Evolutionary conservation across 2,329 filamentous ascomycete species (phyloP).

Genomic region (Dactylella cylindrospora): DNA sequence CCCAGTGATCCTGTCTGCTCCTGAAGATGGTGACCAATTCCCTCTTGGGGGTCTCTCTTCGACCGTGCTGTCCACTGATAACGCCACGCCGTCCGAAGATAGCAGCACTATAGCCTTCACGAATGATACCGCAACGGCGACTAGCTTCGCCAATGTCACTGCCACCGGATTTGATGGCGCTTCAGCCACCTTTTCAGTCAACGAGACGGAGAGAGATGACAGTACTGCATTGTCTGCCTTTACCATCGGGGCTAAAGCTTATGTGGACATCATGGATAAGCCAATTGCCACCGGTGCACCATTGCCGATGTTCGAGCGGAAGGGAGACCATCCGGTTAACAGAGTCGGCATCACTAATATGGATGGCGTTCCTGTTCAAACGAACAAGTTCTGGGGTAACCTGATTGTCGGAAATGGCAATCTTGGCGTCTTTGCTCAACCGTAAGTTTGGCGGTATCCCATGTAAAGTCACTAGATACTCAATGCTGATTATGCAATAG

Average conservation of each 20-base stretch:
- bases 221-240: too few species aligned
- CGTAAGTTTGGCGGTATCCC: constrained; percentile 58
- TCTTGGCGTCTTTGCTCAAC: constrained; percentile 29
- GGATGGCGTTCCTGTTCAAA: constrained; percentile 61
- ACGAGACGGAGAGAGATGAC: too few species aligned
- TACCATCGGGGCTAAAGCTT: neutral
- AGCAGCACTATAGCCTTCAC: neutral
- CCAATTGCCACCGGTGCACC: constrained; percentile 61
- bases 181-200: too few species aligned
- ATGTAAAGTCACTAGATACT: neutral
- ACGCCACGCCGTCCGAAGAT: neutral
- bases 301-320: constrained; percentile 56
- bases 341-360: constrained; percentile 56
- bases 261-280: constrained; percentile 23
- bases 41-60: constrained; percentile 13
- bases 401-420: constrained; percentile 27
- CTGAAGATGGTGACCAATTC: constrained; percentile 22
- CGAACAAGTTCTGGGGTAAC: constrained; percentile 66
- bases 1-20: constrained; percentile 29
- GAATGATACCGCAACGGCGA: neutral
- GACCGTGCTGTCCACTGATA: too few species aligned
- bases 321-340: constrained; percentile 62
- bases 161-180: too few species aligned
- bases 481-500: constrained; percentile 74
- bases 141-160: neutral